These are phyloP conservation scores for Acer saccharum DNA, from an alignment of 345 rosid species.

Conservation along the genomic window DNA sequence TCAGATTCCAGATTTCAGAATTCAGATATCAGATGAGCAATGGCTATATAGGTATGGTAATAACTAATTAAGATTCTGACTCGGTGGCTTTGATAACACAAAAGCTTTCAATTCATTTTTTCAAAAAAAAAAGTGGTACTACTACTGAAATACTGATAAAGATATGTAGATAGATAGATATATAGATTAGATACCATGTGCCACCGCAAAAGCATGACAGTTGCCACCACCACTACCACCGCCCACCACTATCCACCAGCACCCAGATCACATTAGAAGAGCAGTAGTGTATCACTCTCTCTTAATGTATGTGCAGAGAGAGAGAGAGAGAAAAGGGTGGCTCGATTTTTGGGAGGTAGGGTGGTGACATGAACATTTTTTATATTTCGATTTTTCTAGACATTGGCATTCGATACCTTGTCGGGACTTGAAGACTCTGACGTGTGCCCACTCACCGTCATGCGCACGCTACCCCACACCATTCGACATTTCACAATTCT, in stretches of 20 bases:
- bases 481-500: no score
- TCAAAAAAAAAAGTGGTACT: not conserved
- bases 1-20: no score
- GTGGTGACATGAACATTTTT: no score
- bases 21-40: no score
- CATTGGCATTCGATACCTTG: no score
- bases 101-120: not conserved
- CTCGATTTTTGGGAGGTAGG: not conserved
- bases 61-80: not conserved
- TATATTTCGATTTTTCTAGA: no score
- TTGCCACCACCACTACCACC: not conserved
- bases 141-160: not conserved
- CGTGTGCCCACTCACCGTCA: no score
- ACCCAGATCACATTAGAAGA: not conserved
- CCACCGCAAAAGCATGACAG: constrained; percentile 19
- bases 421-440: no score
- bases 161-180: not conserved
- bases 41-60: not conserved
- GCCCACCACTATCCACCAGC: not conserved
- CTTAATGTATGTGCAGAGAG: not conserved
- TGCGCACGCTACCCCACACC: no score
- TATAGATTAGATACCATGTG: not conserved
- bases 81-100: constrained; percentile 20
- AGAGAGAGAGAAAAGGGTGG: not conserved
- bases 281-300: not conserved